phyloP scores from a whole-genome alignment of 2,329 filamentous ascomycete genomes.

The Fusarium sp. region DNA sequence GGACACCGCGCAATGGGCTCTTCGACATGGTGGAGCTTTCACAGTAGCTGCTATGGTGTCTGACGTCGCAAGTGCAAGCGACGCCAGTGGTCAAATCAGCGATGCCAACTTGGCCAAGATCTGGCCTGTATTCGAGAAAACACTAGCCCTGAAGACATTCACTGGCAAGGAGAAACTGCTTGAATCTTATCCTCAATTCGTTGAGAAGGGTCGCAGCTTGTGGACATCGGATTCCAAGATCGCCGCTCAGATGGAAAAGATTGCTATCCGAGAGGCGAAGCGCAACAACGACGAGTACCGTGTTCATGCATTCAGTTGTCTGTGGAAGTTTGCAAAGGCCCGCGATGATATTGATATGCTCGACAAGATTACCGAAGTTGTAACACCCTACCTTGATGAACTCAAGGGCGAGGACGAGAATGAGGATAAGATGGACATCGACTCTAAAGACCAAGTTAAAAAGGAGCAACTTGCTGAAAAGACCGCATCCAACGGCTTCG shows the following conservation, averaged over 20 bases:
- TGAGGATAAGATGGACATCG: slow-evolving; percentile 77
- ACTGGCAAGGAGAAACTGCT: slow-evolving; percentile 89
- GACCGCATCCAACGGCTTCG: slow-evolving; percentile 63
- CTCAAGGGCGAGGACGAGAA: slow-evolving; percentile 66
- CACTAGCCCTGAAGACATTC: slow-evolving; percentile 90
- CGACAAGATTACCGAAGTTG: slow-evolving; percentile 73
- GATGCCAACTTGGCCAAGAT: slow-evolving; percentile 70
- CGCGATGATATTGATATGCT: slow-evolving; percentile 78
- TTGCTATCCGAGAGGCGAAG: slow-evolving; percentile 87
- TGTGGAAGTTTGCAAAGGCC: slow-evolving; percentile 79
- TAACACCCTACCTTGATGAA: slow-evolving; percentile 72
- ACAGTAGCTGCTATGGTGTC: slow-evolving; percentile 79
- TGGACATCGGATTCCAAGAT: slow-evolving; percentile 66
- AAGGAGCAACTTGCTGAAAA: slow-evolving; percentile 58
- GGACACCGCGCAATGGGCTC: slow-evolving; percentile 85
- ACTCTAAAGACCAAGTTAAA: slow-evolving; percentile 54
- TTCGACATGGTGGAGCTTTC: slow-evolving; percentile 89
- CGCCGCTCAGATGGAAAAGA: slow-evolving; percentile 79
- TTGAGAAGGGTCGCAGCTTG: slow-evolving; percentile 70
- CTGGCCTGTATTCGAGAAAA: slow-evolving; percentile 87
- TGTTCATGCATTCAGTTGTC: slow-evolving; percentile 76
- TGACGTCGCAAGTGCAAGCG: slow-evolving; percentile 71
- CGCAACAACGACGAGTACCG: slow-evolving; percentile 89
- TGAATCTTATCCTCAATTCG: slow-evolving; percentile 82
- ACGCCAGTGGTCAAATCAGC: slow-evolving; percentile 69